phyloP scores from a whole-genome alignment of 2,329 filamentous ascomycete species.

The Lojkania enalia region DNA sequence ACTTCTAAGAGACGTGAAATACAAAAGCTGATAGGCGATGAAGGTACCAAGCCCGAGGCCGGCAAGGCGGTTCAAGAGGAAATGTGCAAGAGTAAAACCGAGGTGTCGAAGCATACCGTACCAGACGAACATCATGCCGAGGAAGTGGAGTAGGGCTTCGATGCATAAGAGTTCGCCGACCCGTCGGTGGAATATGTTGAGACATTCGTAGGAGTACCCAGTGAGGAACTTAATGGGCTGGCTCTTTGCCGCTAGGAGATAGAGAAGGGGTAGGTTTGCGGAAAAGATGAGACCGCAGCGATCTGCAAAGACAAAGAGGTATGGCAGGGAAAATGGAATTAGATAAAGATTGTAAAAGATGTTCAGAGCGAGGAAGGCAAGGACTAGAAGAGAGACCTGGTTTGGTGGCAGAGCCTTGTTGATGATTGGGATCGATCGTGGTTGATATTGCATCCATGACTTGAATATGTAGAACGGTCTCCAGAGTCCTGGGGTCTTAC shows the following conservation, averaged over 20 bases:
- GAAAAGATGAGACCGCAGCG: slow-evolving; percentile 59
- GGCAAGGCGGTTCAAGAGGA: slow-evolving; percentile 57
- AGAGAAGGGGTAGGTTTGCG: slow-evolving; percentile 58
- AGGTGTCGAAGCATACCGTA: slow-evolving; percentile 55
- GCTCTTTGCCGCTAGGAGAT: slow-evolving; percentile 68
- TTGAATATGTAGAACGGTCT: slow-evolving; percentile 30
- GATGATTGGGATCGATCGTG: slow-evolving; percentile 59
- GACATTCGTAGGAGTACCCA: slow-evolving; percentile 66
- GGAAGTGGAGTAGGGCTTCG: slow-evolving; percentile 60
- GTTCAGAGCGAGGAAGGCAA: slow-evolving; percentile 58
- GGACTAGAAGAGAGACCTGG: slow-evolving; percentile 56
- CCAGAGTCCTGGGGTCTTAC: slow-evolving; percentile 11
- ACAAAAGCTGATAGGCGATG: slow-evolving; percentile 62
- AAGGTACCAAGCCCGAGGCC: slow-evolving; percentile 60
- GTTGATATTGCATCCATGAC: slow-evolving; percentile 59
- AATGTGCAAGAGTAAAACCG: slow-evolving; percentile 55
- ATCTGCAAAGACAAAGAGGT: slow-evolving; percentile 63
- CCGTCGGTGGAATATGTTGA: slow-evolving; percentile 68
- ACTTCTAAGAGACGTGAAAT: slow-evolving; percentile 62
- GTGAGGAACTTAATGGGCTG: slow-evolving; percentile 65
- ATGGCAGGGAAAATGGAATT: slow-evolving; percentile 52
- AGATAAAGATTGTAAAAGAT: slow-evolving; percentile 61
- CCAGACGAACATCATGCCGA: slow-evolving; percentile 60
- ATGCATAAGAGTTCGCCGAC: slow-evolving; percentile 65
- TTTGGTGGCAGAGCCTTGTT: slow-evolving; percentile 63